These are phyloP conservation scores for Tricladium varicosporioides DNA, from an alignment of 2,329 filamentous ascomycete genomes.

Conservation along the genomic window DNA sequence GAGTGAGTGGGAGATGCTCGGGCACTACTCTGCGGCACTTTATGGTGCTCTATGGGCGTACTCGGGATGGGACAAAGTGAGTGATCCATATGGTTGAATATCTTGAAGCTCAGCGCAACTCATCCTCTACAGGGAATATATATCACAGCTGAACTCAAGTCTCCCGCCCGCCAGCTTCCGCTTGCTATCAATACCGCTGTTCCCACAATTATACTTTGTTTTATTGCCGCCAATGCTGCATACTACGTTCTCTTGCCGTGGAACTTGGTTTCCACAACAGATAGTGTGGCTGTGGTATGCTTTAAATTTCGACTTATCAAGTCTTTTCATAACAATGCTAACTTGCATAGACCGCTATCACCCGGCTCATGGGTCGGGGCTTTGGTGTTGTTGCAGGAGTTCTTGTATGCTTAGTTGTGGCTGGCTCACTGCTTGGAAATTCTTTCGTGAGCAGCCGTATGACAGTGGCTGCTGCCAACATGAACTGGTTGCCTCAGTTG, in stretches of 20 bases:
- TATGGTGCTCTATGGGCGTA: constrained; percentile 65
- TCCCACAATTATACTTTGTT: constrained; percentile 57
- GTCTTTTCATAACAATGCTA: neutral
- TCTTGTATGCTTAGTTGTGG: constrained; percentile 59
- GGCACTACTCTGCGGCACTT: constrained; percentile 57
- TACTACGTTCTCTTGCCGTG: constrained; percentile 64
- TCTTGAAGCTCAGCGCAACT: neutral
- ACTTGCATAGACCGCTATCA: constrained; percentile 49
- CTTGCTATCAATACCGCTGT: constrained; percentile 61
- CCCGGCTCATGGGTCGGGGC: constrained; percentile 49
- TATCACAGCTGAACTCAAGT: constrained; percentile 50
- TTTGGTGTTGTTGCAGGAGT: constrained; percentile 54
- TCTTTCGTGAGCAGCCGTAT: constrained; percentile 62
- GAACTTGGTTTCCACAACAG: constrained; percentile 54
- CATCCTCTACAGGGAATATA: constrained; percentile 47
- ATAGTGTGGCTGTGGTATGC: constrained; percentile 62
- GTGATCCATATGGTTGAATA: constrained; percentile 15
- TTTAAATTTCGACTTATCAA: neutral
- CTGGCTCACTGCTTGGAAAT: constrained; percentile 60
- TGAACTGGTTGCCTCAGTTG: constrained; percentile 47
- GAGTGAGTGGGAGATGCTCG: constrained; percentile 56
- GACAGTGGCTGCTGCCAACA: constrained; percentile 56
- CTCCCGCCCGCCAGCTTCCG: constrained; percentile 53
- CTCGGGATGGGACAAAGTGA: constrained; percentile 64
- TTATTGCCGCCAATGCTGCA: constrained; percentile 57